Conservation (phyloP, 2,329 filamentous ascomycete species). For the Colletotrichum tamarilloi region DNA sequence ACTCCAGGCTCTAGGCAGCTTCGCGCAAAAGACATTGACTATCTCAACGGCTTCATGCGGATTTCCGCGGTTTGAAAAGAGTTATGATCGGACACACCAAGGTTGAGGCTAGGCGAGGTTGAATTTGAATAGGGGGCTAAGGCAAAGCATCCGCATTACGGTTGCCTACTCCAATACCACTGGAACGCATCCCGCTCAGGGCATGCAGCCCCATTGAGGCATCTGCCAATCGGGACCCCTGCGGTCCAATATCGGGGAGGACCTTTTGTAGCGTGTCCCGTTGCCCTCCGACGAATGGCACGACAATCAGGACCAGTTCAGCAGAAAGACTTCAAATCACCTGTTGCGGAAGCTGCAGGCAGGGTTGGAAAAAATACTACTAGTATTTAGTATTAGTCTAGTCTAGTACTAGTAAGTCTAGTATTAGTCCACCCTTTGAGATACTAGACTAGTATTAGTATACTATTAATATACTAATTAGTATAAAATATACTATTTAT, state of each 20-base stretch:
- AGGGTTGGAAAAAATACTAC: too few species aligned
- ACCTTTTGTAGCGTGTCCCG: constrained; percentile 29
- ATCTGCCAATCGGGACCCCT: constrained; percentile 9
- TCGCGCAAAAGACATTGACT: background rate
- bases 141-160: background rate
- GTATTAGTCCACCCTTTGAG: too few species aligned
- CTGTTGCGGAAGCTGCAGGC: background rate
- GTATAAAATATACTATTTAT: too few species aligned
- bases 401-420: too few species aligned
- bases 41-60: background rate
- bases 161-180: background rate
- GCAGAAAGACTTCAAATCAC: background rate
- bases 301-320: constrained; percentile 7
- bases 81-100: background rate
- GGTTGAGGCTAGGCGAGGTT: background rate
- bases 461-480: too few species aligned
- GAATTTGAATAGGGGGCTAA: background rate
- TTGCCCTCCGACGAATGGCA: constrained; percentile 23
- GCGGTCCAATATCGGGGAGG: constrained; percentile 10
- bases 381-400: too few species aligned
- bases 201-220: background rate
- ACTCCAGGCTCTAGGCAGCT: background rate
- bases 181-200: background rate
- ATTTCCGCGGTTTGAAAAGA: background rate
- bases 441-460: too few species aligned